Percentiles rank a stretch among this genome's conserved stretches.
Conservation (phyloP, 2,329 filamentous ascomycete species). For the Diplodia scrobiculata region DNA sequence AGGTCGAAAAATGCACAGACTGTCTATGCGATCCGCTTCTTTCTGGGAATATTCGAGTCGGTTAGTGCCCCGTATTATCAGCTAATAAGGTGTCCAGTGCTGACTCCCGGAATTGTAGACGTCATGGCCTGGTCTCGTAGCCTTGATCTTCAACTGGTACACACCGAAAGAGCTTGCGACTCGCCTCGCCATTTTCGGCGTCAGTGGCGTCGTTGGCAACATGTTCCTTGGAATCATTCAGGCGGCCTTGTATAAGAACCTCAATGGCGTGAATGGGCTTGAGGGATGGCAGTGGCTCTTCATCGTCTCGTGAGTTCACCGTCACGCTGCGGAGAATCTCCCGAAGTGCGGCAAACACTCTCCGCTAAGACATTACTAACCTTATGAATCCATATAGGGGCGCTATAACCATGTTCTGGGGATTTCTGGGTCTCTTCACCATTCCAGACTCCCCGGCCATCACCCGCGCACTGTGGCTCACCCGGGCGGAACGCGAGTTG, state of each 20-base stretch:
- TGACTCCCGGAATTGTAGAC: neutral
- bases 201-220: slow-evolving; percentile 38
- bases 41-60: slow-evolving; percentile 41
- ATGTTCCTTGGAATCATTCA: slow-evolving; percentile 44
- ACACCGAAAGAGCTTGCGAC: slow-evolving; percentile 43
- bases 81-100: neutral
- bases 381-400: neutral
- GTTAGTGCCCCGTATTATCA: slow-evolving; percentile 8
- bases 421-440: slow-evolving; percentile 28
- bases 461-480: slow-evolving; percentile 32
- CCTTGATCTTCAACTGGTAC: slow-evolving; percentile 50
- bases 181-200: slow-evolving; percentile 40
- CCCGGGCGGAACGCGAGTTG: neutral
- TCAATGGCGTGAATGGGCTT: slow-evolving; percentile 36
- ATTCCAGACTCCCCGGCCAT: slow-evolving; percentile 31
- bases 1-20: neutral
- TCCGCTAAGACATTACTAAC: neutral
- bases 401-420: slow-evolving; percentile 30
- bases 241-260: slow-evolving; percentile 40
- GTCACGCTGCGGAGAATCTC: neutral
- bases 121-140: slow-evolving; percentile 43
- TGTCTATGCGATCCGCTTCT: slow-evolving; percentile 42
- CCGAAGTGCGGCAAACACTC: too few species aligned
- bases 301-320: slow-evolving; percentile 33
- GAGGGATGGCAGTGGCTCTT: slow-evolving; percentile 40